Evolutionary conservation across 2,329 filamentous ascomycete species (phyloP).

Genomic region (Colletotrichum viniferum): DNA sequence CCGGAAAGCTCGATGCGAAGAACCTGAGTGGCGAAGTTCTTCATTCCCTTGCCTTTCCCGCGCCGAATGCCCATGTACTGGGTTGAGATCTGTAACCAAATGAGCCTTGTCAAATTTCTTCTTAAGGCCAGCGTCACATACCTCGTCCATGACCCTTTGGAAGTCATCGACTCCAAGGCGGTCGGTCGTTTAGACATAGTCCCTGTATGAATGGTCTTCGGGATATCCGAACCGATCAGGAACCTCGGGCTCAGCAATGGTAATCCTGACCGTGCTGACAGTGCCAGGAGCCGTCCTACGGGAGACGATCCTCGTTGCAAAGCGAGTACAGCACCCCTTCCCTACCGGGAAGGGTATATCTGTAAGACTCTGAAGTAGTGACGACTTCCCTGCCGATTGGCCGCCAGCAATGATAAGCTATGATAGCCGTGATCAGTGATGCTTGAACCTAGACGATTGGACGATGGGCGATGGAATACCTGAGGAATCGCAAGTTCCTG

Average conservation of each 20-base stretch:
- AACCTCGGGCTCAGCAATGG: conserved; percentile 32
- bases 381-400: conserved; percentile 42
- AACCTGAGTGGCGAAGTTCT: conserved; percentile 41
- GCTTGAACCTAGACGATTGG: not conserved
- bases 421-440: not conserved
- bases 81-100: conserved; percentile 26
- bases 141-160: conserved; percentile 31
- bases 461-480: conserved; percentile 22
- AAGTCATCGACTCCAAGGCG: conserved; percentile 33
- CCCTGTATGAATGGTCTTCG: conserved; percentile 15
- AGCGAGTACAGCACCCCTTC: conserved; percentile 37
- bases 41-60: conserved; percentile 24
- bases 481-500: conserved; percentile 37
- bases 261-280: conserved; percentile 32
- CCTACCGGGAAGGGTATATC: conserved; percentile 40
- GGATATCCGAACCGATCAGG: conserved; percentile 24
- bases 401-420: conserved; percentile 41
- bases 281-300: conserved; percentile 32
- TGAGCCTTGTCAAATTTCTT: not conserved
- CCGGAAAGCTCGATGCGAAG: conserved; percentile 41
- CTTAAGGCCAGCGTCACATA: not conserved
- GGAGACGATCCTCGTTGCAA: conserved; percentile 41
- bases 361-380: conserved; percentile 38
- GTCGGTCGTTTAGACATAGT: conserved; percentile 26
- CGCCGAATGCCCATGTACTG: conserved; percentile 34